A percentile compares a stretch with the other conserved stretches of the same genome.
phyloP scores from a whole-genome alignment of 2,329 filamentous ascomycete species.

The Raffaelea ambrosiae region DNA sequence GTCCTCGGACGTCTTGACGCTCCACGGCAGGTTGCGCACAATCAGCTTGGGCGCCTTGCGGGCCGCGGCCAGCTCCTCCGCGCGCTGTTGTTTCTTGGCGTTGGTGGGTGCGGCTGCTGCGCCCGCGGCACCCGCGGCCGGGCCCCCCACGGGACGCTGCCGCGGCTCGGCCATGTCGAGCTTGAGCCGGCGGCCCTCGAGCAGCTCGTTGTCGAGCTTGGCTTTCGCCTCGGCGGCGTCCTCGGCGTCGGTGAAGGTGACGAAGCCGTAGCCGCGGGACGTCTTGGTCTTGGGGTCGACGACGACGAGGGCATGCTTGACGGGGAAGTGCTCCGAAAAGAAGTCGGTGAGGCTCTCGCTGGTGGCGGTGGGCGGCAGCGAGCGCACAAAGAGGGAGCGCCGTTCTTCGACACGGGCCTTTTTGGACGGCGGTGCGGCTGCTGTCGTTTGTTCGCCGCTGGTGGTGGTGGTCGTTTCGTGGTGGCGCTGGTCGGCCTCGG shows the following conservation, averaged over 20 bases:
- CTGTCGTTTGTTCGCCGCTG: neutral
- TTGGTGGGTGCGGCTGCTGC: neutral
- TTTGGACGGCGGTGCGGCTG: slow-evolving; percentile 32
- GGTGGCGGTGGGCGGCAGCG: slow-evolving; percentile 68
- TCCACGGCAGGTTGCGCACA: slow-evolving; percentile 93
- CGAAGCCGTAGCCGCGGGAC: slow-evolving; percentile 91
- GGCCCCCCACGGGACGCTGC: slow-evolving; percentile 50
- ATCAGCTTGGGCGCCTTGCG: slow-evolving; percentile 67
- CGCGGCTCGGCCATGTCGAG: slow-evolving; percentile 84
- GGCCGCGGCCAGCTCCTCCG: slow-evolving; percentile 52
- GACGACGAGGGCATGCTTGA: slow-evolving; percentile 95
- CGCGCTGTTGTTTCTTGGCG: slow-evolving; percentile 40
- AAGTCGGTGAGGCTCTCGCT: slow-evolving; percentile 75
- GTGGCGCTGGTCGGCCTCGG: slow-evolving; percentile 21
- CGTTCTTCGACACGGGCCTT: slow-evolving; percentile 51
- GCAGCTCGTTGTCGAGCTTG: slow-evolving; percentile 68
- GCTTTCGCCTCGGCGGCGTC: slow-evolving; percentile 76
- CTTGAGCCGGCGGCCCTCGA: slow-evolving; percentile 73
- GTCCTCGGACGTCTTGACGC: slow-evolving; percentile 78
- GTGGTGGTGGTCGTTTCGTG: slow-evolving; percentile 5
- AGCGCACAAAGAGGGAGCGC: slow-evolving; percentile 82
- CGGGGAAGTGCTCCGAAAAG: slow-evolving; percentile 88
- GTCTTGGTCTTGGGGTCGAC: slow-evolving; percentile 75
- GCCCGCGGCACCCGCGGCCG: slow-evolving; percentile 18
- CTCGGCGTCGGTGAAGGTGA: slow-evolving; percentile 89